These are phyloP conservation scores for Cercospora canescens DNA, from an alignment of 2,329 filamentous ascomycete genomes.

Conservation along the genomic window DNA sequence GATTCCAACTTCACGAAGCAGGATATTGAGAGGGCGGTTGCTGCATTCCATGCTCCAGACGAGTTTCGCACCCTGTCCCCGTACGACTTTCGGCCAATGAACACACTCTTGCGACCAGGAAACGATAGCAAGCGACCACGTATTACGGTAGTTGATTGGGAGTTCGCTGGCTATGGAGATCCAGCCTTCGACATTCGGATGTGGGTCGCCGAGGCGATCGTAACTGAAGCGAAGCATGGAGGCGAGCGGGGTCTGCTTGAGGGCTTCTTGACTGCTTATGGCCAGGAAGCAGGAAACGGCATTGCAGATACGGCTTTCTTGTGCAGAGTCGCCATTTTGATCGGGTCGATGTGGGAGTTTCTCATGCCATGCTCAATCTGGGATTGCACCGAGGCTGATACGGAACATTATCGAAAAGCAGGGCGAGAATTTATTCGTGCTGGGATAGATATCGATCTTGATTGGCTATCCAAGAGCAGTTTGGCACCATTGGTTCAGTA, in stretches of 20 bases:
- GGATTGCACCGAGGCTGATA: neutral
- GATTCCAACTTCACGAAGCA: neutral
- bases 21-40: neutral
- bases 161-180: conserved; percentile 3
- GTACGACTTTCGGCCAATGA: neutral
- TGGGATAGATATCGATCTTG: neutral
- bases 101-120: neutral
- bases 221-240: conserved; percentile 9
- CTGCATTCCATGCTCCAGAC: neutral
- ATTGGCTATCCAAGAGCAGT: neutral
- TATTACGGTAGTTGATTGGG: conserved; percentile 14
- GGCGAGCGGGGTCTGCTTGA: neutral
- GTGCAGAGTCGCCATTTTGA: neutral
- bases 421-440: neutral
- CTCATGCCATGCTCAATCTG: neutral
- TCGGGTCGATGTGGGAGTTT: neutral
- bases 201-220: conserved; percentile 12
- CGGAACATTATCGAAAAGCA: neutral
- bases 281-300: neutral
- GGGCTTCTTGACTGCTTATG: neutral
- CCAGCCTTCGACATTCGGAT: conserved; percentile 11
- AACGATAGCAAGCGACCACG: neutral
- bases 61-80: neutral
- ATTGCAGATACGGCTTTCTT: neutral
- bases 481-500: neutral